These are phyloP conservation scores for Scheffersomyces ergatensis DNA, from an alignment of 805 yeast species.

Conservation along the genomic window DNA sequence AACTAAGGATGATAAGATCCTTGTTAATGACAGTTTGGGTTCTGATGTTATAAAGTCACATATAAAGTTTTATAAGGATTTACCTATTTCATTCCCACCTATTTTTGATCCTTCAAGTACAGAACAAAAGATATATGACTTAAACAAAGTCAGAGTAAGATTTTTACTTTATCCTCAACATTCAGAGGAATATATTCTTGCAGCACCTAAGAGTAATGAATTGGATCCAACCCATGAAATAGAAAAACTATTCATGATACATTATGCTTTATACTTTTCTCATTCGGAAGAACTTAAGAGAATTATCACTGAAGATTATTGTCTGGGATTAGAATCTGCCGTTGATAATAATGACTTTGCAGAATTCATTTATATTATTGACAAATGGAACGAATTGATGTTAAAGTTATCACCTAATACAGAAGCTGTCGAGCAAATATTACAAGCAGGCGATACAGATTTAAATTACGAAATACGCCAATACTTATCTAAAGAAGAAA, in stretches of 20 bases:
- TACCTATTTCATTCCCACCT: conserved; percentile 38
- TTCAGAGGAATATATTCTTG: conserved; percentile 48
- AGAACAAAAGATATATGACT: conserved; percentile 17
- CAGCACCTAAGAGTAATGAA: conserved; percentile 52
- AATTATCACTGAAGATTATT: conserved; percentile 32
- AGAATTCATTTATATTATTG: conserved; percentile 34
- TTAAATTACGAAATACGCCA: conserved; percentile 21
- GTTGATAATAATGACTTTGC: conserved; percentile 31
- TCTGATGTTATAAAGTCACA: conserved; percentile 26
- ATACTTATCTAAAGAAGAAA: conserved; percentile 11
- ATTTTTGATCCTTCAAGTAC: conserved; percentile 12
- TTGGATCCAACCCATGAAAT: conserved; percentile 65
- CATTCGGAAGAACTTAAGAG: conserved; percentile 29
- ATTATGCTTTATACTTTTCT: conserved; percentile 38
- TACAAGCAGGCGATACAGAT: conserved; percentile 9
- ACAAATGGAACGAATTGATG: conserved; percentile 42
- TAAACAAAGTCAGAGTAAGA: conserved; percentile 28
- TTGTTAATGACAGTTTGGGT: conserved; percentile 28
- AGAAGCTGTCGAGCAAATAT: conserved; percentile 6
- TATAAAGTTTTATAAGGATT: conserved; percentile 26
- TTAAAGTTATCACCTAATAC: conserved; percentile 32
- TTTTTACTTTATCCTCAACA: conserved; percentile 43
- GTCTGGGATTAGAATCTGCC: conserved; percentile 26
- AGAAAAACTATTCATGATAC: conserved; percentile 44
- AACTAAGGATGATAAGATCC: conserved; percentile 13